Base-by-base conservation (phyloP, 768 basidiomycete species). In the Porpolomopsis calyptriformis region DNA sequence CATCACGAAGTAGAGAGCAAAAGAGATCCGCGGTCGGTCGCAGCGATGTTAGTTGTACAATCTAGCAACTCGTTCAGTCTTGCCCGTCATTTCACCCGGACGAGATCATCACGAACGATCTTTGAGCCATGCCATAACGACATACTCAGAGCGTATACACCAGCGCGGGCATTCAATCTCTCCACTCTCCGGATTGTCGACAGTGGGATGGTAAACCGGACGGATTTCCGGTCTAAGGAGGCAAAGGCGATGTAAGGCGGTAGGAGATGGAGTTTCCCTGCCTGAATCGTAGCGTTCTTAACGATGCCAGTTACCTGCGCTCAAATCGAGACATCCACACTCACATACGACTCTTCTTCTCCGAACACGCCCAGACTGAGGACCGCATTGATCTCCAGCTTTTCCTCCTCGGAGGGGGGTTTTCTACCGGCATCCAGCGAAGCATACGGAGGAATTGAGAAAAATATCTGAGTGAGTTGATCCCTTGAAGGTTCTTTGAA, bases 401-500 rank as follows among this genome's bases (percentile, higher is more conserved):
- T 78, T 61, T 81, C 80, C 48, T 73, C 71, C 45, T 73, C 57
- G 36, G 56, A 60, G 49, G 56, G 56, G 43, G 48, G 57, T 35
- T 61, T 54, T 35, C 55, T 58, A 20, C 55, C 49, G 34, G 47
- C 50, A 50, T 57, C 52, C 37, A 52, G 43, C 20, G 58, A 55
- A 44, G 58, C 59, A 14, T 57, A 58, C 34, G 78, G 67, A 18
- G 87, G 87, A 40, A 91, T 68, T 18, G 90, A 86, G 70, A 93
- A 94, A 77, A 84, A 92, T 50, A 85, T 76, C 48, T 89, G 70
- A 7, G 82, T 81, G 40, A 82, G 66, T 62, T 94, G 82, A 46
- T 94, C 91, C 64, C 81, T 90, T 9, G 85, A 82, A 38, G 89
- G 89, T 64, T 94, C 91, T 70, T 86, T 88, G 75, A 92, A 91